These are phyloP conservation scores for Aspergillus sp. DNA, from an alignment of 2,329 filamentous ascomycete genomes.

Conservation along the genomic window DNA sequence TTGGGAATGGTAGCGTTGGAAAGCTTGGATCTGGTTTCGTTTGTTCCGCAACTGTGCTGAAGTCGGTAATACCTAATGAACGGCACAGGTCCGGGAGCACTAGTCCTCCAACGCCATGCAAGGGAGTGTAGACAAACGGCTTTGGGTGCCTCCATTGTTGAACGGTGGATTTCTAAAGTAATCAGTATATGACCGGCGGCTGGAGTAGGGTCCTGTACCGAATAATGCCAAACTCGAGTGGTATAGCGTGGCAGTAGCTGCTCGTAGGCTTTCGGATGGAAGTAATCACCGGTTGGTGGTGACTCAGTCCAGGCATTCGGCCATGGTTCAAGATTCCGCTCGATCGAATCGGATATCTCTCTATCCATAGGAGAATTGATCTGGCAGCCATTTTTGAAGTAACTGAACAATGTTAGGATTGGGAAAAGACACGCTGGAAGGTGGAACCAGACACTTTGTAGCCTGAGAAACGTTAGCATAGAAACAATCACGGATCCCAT, in stretches of 20 bases:
- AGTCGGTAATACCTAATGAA: constrained; percentile 33
- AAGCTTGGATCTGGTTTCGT: constrained; percentile 63
- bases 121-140: constrained; percentile 45
- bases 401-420: constrained; percentile 39
- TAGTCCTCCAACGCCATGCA: constrained; percentile 42
- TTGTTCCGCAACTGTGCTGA: constrained; percentile 45
- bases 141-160: constrained; percentile 25
- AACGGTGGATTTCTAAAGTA: constrained; percentile 34
- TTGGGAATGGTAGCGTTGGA: constrained; percentile 64
- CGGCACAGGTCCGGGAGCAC: constrained; percentile 36
- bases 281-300: constrained; percentile 47
- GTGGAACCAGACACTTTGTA: constrained; percentile 57
- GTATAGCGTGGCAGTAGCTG: constrained; percentile 31
- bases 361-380: constrained; percentile 63
- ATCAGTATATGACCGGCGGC: constrained; percentile 14
- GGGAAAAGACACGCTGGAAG: neutral
- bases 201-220: constrained; percentile 23
- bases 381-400: constrained; percentile 65
- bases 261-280: constrained; percentile 29
- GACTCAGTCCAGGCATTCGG: constrained; percentile 45
- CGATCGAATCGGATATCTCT: constrained; percentile 59
- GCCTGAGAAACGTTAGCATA: constrained; percentile 31
- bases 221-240: constrained; percentile 30
- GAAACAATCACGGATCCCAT: neutral
- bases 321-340: constrained; percentile 54